Percentiles rank a stretch among this genome's conserved stretches.
Conservation (phyloP, 305 asterid species). For the Plantago lanceolata region DNA sequence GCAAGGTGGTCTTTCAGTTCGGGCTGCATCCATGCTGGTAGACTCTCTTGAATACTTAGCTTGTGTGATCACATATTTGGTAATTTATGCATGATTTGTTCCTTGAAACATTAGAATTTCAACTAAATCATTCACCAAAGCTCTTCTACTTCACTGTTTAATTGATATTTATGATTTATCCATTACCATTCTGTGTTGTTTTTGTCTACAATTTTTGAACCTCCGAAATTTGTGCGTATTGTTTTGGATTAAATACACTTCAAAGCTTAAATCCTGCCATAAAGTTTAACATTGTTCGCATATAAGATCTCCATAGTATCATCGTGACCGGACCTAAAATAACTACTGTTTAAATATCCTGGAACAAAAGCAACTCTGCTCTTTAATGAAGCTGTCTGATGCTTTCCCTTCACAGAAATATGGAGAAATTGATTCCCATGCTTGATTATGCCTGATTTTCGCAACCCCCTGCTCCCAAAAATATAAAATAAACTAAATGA, state of each 20-base stretch:
- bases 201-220: slow-evolving; percentile 1
- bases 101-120: slow-evolving; percentile 11
- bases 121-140: slow-evolving; percentile 12
- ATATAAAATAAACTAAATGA: no score
- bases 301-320: slow-evolving; percentile 1
- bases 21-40: slow-evolving; percentile 99
- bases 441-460: neutral
- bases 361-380: neutral
- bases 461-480: no score
- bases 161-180: slow-evolving; percentile 14
- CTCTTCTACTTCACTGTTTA: neutral
- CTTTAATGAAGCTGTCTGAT: neutral
- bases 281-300: slow-evolving; percentile 9
- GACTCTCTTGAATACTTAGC: slow-evolving; percentile 21
- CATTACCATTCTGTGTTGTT: slow-evolving; percentile 4
- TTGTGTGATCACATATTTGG: neutral
- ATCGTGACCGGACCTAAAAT: slow-evolving; percentile 3
- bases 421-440: slow-evolving; percentile 5
- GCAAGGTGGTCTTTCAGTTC: slow-evolving; percentile 75
- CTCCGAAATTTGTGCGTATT: neutral
- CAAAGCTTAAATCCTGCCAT: neutral
- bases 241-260: slow-evolving; percentile 9
- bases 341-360: neutral
- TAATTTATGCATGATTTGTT: slow-evolving; percentile 5
- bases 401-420: neutral